Base-by-base conservation (phyloP, 2,329 filamentous ascomycete genomes). In the Aspergillus sp. region DNA sequence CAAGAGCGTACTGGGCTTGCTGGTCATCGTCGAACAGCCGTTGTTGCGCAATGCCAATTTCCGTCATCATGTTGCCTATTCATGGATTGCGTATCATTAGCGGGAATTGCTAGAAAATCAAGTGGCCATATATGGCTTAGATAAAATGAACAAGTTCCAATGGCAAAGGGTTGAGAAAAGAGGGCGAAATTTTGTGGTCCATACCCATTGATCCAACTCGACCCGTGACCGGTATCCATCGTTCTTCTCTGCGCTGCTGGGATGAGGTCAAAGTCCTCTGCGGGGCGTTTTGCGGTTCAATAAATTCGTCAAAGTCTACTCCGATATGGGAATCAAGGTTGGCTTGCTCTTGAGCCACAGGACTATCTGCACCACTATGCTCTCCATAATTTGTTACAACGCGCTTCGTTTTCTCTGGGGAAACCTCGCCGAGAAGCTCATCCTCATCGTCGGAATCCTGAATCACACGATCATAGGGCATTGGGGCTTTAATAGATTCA, bases 381-480 rank as follows among this genome's bases (percentile, higher is more conserved):
- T 33, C 22, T 41, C 51, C 50, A 22, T 48, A 17, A 30, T 58
- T 51, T 24, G 34, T 42, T 30, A 49, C 53, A 24, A 65, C 34
- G 30, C 64, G 59, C 40, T 62, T 62, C 11, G 55, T 49, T 34
- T 66, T 30, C 56, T 67, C 27, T 63, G 66, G 50, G 57, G 51
- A 19, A 64, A 65, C 67, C 53, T 66, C 68, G 39, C 64, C 64
- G n/a, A 73, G 59, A 53, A 70, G 66, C 48, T 75, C 73, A 11
- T 76, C 75, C 40, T 79, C 72, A 24, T 69, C 76, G 27, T 79
- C 77, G 1, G 77, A 79, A 58, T 79, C 77, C 51, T 75, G 75
- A n/a, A 79, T 77, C 15, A 79, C 67, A 48, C 71, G 71, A 47
- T 68, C 64, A 50, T 62, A 65, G 30, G 70, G 59, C 77, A 79